Base-by-base conservation (phyloP, 1,139 yeast genomes). In the Magnusiomyces paraingens region DNA sequence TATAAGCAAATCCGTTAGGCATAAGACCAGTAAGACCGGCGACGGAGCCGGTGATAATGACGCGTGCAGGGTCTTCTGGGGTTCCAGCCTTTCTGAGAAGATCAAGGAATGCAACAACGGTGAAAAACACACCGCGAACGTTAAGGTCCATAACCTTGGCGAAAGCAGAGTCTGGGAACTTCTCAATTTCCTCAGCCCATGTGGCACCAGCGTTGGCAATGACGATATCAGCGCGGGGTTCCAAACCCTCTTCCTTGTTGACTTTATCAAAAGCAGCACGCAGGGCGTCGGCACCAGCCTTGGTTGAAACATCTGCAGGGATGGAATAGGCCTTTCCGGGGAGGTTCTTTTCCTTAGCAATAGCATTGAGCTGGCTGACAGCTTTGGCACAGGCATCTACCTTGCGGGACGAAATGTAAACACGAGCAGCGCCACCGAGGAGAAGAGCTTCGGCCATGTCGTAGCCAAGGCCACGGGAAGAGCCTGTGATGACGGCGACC, bases 161-260 rank as follows among this genome's bases (percentile, higher is more conserved):
- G 60, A 86, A 70, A 0, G 88, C 90, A 2, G 70, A 58, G 46
- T 81, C 81, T 1, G 88, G 82, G 64, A 85, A 91, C 3, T 72
- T 72, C 47, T 75, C 83, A 55, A 85, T 70, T 35, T 78, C 79
- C 3, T 82, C 85, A 36, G 91, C 93, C 93, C 93, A 86, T 15
- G 85, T 72, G 11, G 91, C 90, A 50, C 94, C 94, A 14, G 93
- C 93, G 63, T 86, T 86, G 56, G 91, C 89, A 62, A 84, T 74
- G 58, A 86, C 73, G 57, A 86, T 83, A 64, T 86, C 82, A 38
- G 84, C 75, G 63, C 75, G 73, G 15, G 61, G 53, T 45, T 67
- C 67, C 20, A 36, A 26, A 12, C 17, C 35, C 20, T 38, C 8
- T 21, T 47, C 39, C 42, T 70, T 70, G 20, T 76, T 76, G 45